Evolutionary conservation across 495 filamentous ascomycete species (phyloP), one percentile per base, ranked within the genome.

Genomic region (Clavariopsis aquatica): DNA sequence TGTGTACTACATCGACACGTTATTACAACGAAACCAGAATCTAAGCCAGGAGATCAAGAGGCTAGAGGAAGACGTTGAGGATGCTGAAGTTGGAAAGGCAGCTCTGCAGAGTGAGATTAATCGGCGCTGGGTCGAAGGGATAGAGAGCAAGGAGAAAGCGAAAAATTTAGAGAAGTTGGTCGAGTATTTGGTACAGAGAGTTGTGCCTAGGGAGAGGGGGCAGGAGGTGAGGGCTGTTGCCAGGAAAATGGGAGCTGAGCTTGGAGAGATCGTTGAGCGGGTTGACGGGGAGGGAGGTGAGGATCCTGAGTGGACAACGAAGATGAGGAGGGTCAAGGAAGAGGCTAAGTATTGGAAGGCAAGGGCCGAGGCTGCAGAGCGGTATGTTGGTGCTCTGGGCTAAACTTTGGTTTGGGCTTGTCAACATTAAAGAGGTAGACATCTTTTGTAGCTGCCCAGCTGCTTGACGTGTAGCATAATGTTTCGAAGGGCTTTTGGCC

Each of bases 1-100:
- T 15, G 24, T 27, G 47, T 24, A 52, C 57, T 60, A 51, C 57
- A 52, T 60, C 27, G 47, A 51, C 26, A 51, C 43, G 24, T 28
- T 60, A 10, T 28, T 41, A 10, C n/a, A 13, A n/a, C 27, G 34
- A n/a, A 56, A 56, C 17, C 17, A 20, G 17, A 22, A 19, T 19
- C n/a, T 20, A 31, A 27, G n/a, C 20, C 24, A 23, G 24, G 53
- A 38, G 6, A n/a, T 41, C 19, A 24, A 20, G 5, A 45, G 24
- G 12, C 20, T 41, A 9, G 53, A 56, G 22, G 53, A 38, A 22
- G 26, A 23, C 6, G 20, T 56, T 12, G 53, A 56, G 22, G 31
- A 56, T 45, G 36, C 22, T n/a, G 53, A 56, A 9, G 53, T 56
- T 1, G 13, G n/a, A 7, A 56, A 56, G 31, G 53, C 53, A 6